These are phyloP conservation scores for Ceratocystis diversiconidia DNA, from an alignment of 2,329 filamentous ascomycete genomes.

Conservation along the genomic window DNA sequence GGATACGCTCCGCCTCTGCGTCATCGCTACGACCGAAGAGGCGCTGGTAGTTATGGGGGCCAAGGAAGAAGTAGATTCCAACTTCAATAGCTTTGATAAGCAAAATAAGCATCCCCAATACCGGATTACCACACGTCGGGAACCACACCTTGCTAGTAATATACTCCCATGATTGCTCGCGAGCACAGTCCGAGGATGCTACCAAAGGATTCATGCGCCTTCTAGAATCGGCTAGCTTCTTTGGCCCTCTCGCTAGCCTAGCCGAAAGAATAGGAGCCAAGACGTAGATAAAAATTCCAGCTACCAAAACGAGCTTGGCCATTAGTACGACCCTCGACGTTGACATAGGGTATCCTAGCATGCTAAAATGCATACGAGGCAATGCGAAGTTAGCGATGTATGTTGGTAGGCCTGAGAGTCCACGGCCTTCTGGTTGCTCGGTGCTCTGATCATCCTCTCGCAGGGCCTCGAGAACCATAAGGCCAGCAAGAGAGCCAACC, in stretches of 20 bases:
- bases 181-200: constrained; percentile 70
- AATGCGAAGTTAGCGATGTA: constrained; percentile 39
- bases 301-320: constrained; percentile 38
- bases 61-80: constrained; percentile 62
- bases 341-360: constrained; percentile 40
- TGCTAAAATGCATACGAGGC: constrained; percentile 35
- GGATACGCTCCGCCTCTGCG: constrained; percentile 71
- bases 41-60: constrained; percentile 60
- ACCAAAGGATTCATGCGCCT: constrained; percentile 49
- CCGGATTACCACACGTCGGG: constrained; percentile 62
- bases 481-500: constrained; percentile 78
- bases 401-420: constrained; percentile 50
- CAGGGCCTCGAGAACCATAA: constrained; percentile 82
- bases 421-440: constrained; percentile 49
- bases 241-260: not conserved
- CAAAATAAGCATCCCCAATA: constrained; percentile 71
- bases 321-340: constrained; percentile 34
- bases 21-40: constrained; percentile 70
- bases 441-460: constrained; percentile 50
- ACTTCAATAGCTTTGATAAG: constrained; percentile 70
- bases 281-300: constrained; percentile 41
- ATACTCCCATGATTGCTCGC: constrained; percentile 71
- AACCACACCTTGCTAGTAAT: constrained; percentile 88
- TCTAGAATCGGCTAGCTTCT: not conserved
- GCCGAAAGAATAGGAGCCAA: constrained; percentile 41